These are phyloP conservation scores for Camellia japonica DNA, from an alignment of 148 eudicot genomes.

Conservation along the genomic window DNA sequence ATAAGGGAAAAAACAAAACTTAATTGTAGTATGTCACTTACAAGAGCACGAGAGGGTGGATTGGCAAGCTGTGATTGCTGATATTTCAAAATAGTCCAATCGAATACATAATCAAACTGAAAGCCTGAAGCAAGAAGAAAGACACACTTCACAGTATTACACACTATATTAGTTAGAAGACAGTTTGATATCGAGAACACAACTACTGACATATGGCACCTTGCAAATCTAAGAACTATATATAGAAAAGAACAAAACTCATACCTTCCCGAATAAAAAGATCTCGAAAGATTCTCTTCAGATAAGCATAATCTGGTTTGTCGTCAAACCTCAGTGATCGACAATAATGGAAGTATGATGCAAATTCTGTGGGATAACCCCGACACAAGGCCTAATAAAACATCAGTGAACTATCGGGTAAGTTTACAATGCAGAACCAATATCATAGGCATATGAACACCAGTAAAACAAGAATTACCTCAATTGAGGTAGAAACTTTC, in stretches of 20 bases:
- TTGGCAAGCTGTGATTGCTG: conserved; percentile 67
- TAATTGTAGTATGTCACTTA: conserved; percentile 30
- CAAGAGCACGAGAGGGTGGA: conserved; percentile 77
- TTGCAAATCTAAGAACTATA: neutral
- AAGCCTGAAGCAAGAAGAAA: conserved; percentile 51
- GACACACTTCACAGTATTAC: neutral
- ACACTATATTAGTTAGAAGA: neutral
- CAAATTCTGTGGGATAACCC: conserved; percentile 82
- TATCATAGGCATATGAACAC: neutral
- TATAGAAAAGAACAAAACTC: neutral
- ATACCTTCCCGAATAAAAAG: conserved; percentile 83
- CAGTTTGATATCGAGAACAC: neutral
- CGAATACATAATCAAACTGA: conserved; percentile 61
- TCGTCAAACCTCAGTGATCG: conserved; percentile 84
- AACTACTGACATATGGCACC: neutral
- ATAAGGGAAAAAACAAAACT: neutral
- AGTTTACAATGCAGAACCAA: conserved; percentile 3
- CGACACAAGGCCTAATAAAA: conserved; percentile 67
- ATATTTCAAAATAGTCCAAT: conserved; percentile 57
- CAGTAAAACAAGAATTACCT: conserved; percentile 36
- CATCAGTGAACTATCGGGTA: neutral
- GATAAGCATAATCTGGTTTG: conserved; percentile 84
- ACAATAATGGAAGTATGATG: conserved; percentile 82
- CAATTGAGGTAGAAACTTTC: conserved; percentile 77
- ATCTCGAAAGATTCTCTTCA: conserved; percentile 84